Evolutionary conservation across 2,329 filamentous ascomycete genomes (phyloP), one percentile per base, ranked within the genome.

Genomic region (Pseudogymnoascus sp.): DNA sequence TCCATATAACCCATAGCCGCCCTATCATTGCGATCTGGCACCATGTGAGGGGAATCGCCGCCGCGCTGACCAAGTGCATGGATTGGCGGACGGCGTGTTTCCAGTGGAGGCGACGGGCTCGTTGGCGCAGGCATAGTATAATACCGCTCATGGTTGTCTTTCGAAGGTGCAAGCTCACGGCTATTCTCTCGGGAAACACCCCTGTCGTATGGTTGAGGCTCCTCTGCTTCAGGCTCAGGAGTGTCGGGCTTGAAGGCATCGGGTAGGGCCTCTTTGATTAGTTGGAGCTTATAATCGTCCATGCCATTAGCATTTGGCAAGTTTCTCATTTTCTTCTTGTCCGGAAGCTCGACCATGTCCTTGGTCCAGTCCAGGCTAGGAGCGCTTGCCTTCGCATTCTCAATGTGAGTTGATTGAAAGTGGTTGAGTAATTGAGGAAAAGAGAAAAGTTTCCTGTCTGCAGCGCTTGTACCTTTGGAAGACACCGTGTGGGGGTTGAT

Each of bases 261-360:
- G 5, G 82, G 81, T 62, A 85, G 79, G 6, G 80, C 79, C 56
- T 79, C 79, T 8, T 77, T 76, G 64, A 85, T 77, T 42, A 83
- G 74, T 37, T 75, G 75, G 10, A 84, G 73, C 70, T 84, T 86
- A 53, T 79, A 73, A 42, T 82, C 79, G 69, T 85, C 80, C 78
- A 86, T 85, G 11, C 83, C 83, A 7, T 77, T 78, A 36, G 79
- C 77, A 63, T 78, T 76, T 16, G 81, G 75, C 23, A 86, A 73
- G 23, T 78, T 77, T 21, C 73, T 74, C 44, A 86, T 78, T 62
- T 79, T 73, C 18, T 77, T 74, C 31, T 77, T 74, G 66, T 82
- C 80, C 1, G 85, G 85, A 46, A 87, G 74, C 66, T 83, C 79
- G 61, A 88, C 79, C 83, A 88, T 86, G 64, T 86, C 79, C 63